Percentiles rank a stretch among this genome's conserved stretches.
These are phyloP conservation scores for Cryptosporidium sp. DNA, from an alignment of 169 alveolate species.

Conservation along the genomic window DNA sequence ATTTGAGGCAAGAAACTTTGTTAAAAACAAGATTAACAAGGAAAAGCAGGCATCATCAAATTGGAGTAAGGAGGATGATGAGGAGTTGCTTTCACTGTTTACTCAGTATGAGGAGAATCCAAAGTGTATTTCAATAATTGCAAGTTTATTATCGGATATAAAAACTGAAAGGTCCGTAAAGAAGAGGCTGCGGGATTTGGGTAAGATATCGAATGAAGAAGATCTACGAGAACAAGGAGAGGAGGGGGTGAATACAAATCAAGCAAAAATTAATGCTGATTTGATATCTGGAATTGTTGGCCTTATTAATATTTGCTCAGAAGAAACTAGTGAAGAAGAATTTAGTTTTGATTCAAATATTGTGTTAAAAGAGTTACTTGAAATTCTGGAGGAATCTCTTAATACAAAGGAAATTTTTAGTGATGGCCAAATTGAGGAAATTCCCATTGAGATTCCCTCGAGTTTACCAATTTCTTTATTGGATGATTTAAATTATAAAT, in stretches of 20 bases:
- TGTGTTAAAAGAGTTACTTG: constrained; percentile 20
- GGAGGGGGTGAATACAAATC: background rate
- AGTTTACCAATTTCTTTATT: constrained; percentile 23
- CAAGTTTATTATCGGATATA: constrained; percentile 32
- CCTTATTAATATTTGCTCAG: background rate
- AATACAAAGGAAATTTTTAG: constrained; percentile 40
- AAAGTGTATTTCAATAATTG: constrained; percentile 51
- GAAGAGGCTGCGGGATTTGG: constrained; percentile 43
- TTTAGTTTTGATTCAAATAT: background rate
- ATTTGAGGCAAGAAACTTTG: constrained; percentile 49
- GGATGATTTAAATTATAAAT: constrained; percentile 7
- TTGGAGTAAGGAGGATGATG: constrained; percentile 68
- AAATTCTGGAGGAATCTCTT: constrained; percentile 30
- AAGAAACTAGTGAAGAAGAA: constrained; percentile 1
- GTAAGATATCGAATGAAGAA: background rate
- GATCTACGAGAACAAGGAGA: background rate
- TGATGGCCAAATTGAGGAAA: constrained; percentile 31
- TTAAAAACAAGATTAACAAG: constrained; percentile 42
- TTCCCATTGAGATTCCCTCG: constrained; percentile 57
- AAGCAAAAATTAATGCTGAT: background rate
- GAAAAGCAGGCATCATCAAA: background rate
- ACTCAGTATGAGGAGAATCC: constrained; percentile 29
- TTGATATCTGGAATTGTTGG: constrained; percentile 23
- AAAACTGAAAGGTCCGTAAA: constrained; percentile 49
- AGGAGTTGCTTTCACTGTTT: constrained; percentile 32